Evolutionary conservation across 768 basidiomycete genomes (phyloP).

Genomic region (Panaeolus papilionaceus): DNA sequence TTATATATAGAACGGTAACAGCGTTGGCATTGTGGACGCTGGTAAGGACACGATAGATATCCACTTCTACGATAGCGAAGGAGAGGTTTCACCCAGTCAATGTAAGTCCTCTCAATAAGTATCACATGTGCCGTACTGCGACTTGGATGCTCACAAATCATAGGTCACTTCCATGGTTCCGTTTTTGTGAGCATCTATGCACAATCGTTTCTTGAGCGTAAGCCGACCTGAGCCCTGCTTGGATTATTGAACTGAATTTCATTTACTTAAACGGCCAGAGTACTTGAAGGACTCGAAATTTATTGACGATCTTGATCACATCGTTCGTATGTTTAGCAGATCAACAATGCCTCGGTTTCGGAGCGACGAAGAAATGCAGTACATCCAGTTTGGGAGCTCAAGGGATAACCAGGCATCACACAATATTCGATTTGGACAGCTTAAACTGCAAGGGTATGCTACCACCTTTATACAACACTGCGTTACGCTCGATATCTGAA

Average conservation of each 20-base stretch:
- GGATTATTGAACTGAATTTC: no score
- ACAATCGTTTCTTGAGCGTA: slow-evolving; percentile 43
- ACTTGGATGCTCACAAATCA: not conserved
- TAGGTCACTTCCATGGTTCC: slow-evolving; percentile 58
- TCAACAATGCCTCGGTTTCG: slow-evolving; percentile 53
- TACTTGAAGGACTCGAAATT: slow-evolving; percentile 49
- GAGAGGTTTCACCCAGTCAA: slow-evolving; percentile 53
- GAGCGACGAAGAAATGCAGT: no score
- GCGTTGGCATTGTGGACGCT: slow-evolving; percentile 62
- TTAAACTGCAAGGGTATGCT: no score
- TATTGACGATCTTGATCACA: slow-evolving; percentile 48
- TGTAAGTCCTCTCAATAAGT: slow-evolving; percentile 35
- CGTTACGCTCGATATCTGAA: no score
- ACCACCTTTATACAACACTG: no score
- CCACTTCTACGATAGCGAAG: slow-evolving; percentile 52
- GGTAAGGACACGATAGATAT: slow-evolving; percentile 70
- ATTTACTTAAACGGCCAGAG: slow-evolving; percentile 28
- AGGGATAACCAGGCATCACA: no score
- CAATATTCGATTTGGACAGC: no score
- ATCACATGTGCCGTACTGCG: no score
- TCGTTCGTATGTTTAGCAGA: slow-evolving; percentile 51
- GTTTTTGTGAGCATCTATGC: slow-evolving; percentile 56
- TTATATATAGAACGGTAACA: slow-evolving; percentile 44
- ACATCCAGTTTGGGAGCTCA: no score
- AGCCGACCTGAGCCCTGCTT: no score